Percentiles rank a stretch among this genome's conserved stretches.
These are phyloP conservation scores for Fusarium metavorans DNA, from an alignment of 2,329 filamentous ascomycete species.

Conservation along the genomic window DNA sequence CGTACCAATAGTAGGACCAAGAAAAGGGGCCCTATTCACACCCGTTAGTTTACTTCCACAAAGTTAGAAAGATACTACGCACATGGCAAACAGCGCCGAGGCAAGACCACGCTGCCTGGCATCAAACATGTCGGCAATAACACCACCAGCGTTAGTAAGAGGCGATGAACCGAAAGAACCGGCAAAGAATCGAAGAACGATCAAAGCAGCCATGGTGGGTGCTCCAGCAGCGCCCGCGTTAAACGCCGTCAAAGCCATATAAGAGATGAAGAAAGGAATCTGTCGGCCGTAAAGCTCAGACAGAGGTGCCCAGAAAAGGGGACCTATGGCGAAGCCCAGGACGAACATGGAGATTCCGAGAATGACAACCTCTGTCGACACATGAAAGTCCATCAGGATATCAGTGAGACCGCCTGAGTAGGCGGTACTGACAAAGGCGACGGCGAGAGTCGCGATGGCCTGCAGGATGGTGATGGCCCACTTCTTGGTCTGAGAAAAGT, in stretches of 20 bases:
- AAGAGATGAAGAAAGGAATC: conserved; percentile 69
- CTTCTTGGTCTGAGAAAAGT: conserved; percentile 67
- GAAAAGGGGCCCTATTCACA: conserved; percentile 63
- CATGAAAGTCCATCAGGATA: conserved; percentile 66
- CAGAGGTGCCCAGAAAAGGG: conserved; percentile 74
- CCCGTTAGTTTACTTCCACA: not conserved
- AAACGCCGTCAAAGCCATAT: conserved; percentile 69
- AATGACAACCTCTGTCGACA: conserved; percentile 65
- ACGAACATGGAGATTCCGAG: conserved; percentile 75
- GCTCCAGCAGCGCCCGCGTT: conserved; percentile 70
- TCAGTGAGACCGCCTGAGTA: conserved; percentile 69
- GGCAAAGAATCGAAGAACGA: conserved; percentile 78
- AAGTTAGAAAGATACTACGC: not conserved
- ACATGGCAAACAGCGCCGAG: conserved; percentile 68
- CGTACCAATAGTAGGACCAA: conserved; percentile 68
- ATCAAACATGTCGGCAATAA: conserved; percentile 73
- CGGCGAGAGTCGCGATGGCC: conserved; percentile 75
- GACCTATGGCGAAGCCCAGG: conserved; percentile 71
- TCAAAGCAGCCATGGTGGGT: conserved; percentile 68
- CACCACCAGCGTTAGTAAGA: conserved; percentile 71
- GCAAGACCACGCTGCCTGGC: conserved; percentile 67
- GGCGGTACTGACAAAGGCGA: conserved; percentile 77
- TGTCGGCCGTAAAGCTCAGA: conserved; percentile 74
- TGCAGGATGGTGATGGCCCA: conserved; percentile 74
- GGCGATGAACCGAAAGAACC: conserved; percentile 73